These are phyloP conservation scores for Colletotrichum chrysophilum DNA, from an alignment of 2,329 filamentous ascomycete species.

Conservation along the genomic window DNA sequence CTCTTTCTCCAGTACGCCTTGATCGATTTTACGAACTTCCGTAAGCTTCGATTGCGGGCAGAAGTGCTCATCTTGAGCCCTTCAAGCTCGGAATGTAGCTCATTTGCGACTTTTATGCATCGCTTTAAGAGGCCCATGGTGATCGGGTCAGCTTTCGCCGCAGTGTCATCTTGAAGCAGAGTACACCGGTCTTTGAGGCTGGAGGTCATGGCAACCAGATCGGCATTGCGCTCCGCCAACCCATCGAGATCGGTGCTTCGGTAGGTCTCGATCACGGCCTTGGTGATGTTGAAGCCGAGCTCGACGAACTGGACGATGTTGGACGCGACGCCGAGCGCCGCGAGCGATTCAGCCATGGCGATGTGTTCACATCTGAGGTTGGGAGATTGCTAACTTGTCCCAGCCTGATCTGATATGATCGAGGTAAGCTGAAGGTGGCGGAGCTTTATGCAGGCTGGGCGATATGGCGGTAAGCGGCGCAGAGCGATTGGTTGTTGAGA, in stretches of 20 bases:
- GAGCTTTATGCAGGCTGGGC: neutral
- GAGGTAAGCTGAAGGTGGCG: neutral
- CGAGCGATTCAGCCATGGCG: neutral
- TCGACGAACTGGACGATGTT: conserved; percentile 16
- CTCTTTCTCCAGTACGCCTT: neutral
- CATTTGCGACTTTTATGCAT: neutral
- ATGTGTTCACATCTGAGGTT: neutral
- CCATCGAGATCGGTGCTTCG: neutral
- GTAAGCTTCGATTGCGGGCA: neutral
- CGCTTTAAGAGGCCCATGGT: neutral
- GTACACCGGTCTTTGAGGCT: neutral
- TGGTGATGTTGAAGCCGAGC: neutral
- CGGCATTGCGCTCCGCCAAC: neutral
- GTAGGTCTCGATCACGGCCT: neutral
- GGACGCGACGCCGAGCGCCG: conserved; percentile 46
- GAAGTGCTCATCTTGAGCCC: neutral
- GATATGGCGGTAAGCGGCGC: neutral
- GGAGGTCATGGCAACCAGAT: neutral
- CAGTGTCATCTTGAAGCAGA: neutral
- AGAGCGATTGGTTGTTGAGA: neutral
- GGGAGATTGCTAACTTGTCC: neutral
- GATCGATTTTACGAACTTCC: neutral
- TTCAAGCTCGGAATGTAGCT: neutral
- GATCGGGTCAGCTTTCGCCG: neutral
- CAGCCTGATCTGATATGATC: neutral